Evolutionary conservation across 2,329 filamentous ascomycete genomes (phyloP).

Genomic region (Nemania diffusa): DNA sequence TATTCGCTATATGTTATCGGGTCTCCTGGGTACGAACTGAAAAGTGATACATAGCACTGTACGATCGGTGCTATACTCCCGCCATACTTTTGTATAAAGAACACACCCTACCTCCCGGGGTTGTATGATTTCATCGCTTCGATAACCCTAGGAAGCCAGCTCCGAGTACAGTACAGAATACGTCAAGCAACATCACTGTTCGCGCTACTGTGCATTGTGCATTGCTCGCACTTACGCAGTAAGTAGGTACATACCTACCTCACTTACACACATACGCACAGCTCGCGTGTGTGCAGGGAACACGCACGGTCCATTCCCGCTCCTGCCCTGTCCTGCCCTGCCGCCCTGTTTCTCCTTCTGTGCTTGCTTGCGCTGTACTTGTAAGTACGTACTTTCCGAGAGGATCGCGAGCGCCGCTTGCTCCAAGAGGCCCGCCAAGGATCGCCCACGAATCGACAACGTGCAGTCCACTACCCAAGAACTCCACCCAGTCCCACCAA

Average conservation of each 20-base stretch:
- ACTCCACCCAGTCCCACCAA: slow-evolving; percentile 16
- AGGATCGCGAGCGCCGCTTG: slow-evolving; percentile 19
- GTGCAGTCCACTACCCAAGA: slow-evolving; percentile 15
- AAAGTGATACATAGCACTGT: neutral
- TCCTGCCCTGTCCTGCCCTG: neutral
- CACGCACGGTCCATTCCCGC: slow-evolving; percentile 10
- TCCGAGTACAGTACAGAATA: neutral
- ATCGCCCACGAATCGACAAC: slow-evolving; percentile 35
- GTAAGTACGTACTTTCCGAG: slow-evolving; percentile 20
- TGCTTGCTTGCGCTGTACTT: slow-evolving; percentile 4
- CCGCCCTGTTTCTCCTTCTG: neutral
- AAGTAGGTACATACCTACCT: slow-evolving; percentile 8
- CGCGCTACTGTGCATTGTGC: slow-evolving; percentile 4
- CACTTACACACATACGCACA: neutral
- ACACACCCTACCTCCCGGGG: slow-evolving; percentile 1
- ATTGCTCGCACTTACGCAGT: neutral
- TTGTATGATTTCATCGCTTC: slow-evolving; percentile 15
- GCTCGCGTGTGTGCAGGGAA: slow-evolving; percentile 7
- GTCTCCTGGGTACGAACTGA: slow-evolving; percentile 18
- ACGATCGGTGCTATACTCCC: neutral
- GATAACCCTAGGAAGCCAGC: slow-evolving; percentile 5
- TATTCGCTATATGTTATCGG: neutral
- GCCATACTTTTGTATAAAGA: neutral
- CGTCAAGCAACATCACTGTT: slow-evolving; percentile 3
- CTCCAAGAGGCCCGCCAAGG: slow-evolving; percentile 26